phyloP scores from a whole-genome alignment of 208 protist species.

The Endotrypanum monterogeii region DNA sequence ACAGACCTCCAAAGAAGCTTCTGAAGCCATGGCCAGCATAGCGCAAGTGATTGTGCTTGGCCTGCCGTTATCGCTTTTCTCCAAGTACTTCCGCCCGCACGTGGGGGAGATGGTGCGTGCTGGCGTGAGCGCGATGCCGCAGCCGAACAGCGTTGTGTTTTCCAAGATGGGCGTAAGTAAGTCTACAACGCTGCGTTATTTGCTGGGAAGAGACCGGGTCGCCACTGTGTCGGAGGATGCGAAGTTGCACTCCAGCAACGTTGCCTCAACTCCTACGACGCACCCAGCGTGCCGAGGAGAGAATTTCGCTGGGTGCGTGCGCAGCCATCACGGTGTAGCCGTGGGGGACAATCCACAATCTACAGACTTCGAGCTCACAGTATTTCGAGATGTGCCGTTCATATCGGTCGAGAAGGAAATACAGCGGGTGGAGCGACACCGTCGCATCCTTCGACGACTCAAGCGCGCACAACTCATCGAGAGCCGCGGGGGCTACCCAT shows the following conservation, averaged over 20 bases:
- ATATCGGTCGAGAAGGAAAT: constrained; percentile 70
- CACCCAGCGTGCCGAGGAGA: constrained; percentile 5
- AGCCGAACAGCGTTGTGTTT: constrained; percentile 91
- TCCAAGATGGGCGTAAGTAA: constrained; percentile 88
- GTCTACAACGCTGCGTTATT: constrained; percentile 80
- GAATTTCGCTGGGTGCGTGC: constrained; percentile 43
- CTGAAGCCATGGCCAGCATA: constrained; percentile 29
- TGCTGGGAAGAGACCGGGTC: constrained; percentile 52
- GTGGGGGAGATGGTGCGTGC: constrained; percentile 41
- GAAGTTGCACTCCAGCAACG: constrained; percentile 8
- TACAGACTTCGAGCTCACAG: constrained; percentile 83
- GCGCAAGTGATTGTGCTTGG: constrained; percentile 85
- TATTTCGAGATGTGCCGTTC: constrained; percentile 71
- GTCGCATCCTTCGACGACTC: constrained; percentile 57
- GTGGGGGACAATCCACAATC: constrained; percentile 87
- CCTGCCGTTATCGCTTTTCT: constrained; percentile 71
- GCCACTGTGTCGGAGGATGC: constrained; percentile 22
- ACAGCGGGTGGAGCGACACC: constrained; percentile 69
- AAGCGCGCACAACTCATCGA: constrained; percentile 29
- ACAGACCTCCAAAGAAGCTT: background rate
- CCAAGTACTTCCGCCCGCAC: constrained; percentile 59
- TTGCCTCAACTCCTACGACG: background rate
- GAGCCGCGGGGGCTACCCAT: constrained; percentile 17
- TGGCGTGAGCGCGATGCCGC: constrained; percentile 77
- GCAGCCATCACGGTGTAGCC: constrained; percentile 40